phyloP scores from a whole-genome alignment of 2,329 filamentous ascomycete species.

The Penicillium glabrum region DNA sequence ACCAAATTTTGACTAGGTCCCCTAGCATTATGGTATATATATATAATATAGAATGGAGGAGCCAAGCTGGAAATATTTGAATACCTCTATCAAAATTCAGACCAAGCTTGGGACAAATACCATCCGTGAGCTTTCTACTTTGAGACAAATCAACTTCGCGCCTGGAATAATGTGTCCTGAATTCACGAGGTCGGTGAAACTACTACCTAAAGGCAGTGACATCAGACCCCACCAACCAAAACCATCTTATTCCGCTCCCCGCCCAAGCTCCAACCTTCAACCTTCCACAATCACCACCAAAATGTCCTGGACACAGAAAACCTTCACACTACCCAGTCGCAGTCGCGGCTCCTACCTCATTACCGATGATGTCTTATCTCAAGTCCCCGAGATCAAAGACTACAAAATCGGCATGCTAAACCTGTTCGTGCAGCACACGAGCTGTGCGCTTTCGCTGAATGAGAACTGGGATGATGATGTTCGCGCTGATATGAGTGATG shows the following conservation, averaged over 20 bases:
- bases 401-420: constrained; percentile 87
- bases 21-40: no score
- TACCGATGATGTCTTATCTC: constrained; percentile 69
- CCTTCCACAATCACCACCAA: constrained; percentile 19
- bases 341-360: constrained; percentile 86
- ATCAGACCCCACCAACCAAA: constrained; percentile 44
- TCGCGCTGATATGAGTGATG: constrained; percentile 89
- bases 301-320: constrained; percentile 79
- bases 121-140: no score
- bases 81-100: no score
- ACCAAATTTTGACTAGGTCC: no score
- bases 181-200: no score
- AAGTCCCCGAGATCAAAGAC: constrained; percentile 74
- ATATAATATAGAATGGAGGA: no score
- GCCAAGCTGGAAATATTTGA: no score
- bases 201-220: constrained; percentile 7
- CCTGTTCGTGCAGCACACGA: constrained; percentile 94
- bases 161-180: no score
- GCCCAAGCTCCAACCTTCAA: constrained; percentile 14
- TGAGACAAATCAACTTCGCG: no score
- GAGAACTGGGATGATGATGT: constrained; percentile 90
- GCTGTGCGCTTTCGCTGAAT: constrained; percentile 84
- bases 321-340: constrained; percentile 73
- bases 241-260: constrained; percentile 44
- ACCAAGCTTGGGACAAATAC: no score